A percentile compares a stretch with the other conserved stretches of the same genome.
These are phyloP conservation scores for Salix arbutifolia DNA, from an alignment of 345 rosid genomes.

Conservation along the genomic window DNA sequence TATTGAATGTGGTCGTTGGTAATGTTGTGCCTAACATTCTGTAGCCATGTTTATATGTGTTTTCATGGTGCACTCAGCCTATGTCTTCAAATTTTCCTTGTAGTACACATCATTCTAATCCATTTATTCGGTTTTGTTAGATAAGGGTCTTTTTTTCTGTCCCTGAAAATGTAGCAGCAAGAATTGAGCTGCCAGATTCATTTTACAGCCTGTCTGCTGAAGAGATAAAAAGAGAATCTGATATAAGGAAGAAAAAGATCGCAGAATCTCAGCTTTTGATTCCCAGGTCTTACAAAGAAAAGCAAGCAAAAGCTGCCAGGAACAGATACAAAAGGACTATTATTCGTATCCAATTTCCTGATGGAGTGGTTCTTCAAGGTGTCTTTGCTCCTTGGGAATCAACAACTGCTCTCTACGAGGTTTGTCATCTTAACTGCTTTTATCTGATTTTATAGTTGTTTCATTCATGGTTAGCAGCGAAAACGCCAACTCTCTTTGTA, in stretches of 20 bases:
- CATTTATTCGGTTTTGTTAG: constrained; percentile 26
- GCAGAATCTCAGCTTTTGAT: constrained; percentile 86
- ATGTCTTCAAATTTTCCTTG: neutral
- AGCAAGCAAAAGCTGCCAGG: constrained; percentile 76
- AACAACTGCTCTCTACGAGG: constrained; percentile 81
- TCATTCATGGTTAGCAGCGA: neutral
- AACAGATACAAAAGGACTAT: constrained; percentile 58
- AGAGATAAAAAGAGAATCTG: constrained; percentile 81
- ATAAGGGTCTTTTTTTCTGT: constrained; percentile 77
- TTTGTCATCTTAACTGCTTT: constrained; percentile 17
- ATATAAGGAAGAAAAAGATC: constrained; percentile 70
- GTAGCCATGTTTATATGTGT: neutral
- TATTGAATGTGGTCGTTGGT: neutral
- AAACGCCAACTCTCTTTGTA: too few relatives aligned
- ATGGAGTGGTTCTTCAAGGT: constrained; percentile 89
- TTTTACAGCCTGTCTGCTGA: constrained; percentile 74
- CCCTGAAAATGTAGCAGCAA: constrained; percentile 76
- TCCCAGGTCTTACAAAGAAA: constrained; percentile 82
- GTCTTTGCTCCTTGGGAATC: constrained; percentile 85
- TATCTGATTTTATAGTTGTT: neutral
- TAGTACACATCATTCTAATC: neutral
- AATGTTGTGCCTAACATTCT: neutral
- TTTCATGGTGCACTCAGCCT: neutral
- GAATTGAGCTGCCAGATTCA: constrained; percentile 82
- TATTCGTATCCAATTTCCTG: constrained; percentile 87